Evolutionary conservation across 768 basidiomycete species (phyloP).

Genomic region (Lactarius tabidus): DNA sequence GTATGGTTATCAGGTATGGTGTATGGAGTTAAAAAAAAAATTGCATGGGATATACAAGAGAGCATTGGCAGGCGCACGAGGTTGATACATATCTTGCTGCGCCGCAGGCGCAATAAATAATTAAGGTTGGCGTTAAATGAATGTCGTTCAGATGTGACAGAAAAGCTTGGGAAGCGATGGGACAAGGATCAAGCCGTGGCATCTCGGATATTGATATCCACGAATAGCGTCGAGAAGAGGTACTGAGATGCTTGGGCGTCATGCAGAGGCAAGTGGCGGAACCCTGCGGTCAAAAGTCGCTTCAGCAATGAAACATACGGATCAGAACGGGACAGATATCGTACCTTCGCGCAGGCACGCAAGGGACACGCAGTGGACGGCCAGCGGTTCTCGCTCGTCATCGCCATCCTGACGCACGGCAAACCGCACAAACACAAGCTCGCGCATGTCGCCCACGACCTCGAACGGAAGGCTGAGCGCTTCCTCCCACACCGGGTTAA

Average conservation of each 20-base stretch:
- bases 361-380: slow-evolving; percentile 67
- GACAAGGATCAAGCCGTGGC: slow-evolving; percentile 11
- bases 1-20: neutral
- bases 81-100: slow-evolving; percentile 12
- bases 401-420: slow-evolving; percentile 63
- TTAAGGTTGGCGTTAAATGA: neutral
- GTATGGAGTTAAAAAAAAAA: neutral
- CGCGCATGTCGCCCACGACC: slow-evolving; percentile 69
- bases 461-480: slow-evolving; percentile 66
- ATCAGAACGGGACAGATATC: slow-evolving; percentile 30
- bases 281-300: slow-evolving; percentile 51
- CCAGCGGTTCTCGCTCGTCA: slow-evolving; percentile 63
- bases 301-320: slow-evolving; percentile 29
- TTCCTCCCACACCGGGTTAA: slow-evolving; percentile 89
- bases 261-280: slow-evolving; percentile 84
- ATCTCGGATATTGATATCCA: slow-evolving; percentile 52
- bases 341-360: slow-evolving; percentile 69
- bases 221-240: slow-evolving; percentile 91
- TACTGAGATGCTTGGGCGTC: slow-evolving; percentile 85
- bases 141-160: neutral
- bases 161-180: neutral
- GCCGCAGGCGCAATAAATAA: neutral
- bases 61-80: neutral
- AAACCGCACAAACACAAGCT: slow-evolving; percentile 81
- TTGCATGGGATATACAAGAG: slow-evolving; percentile 2